Evolutionary conservation across 495 filamentous ascomycete genomes (phyloP), one percentile per base, ranked within the genome.

Genomic region (Echria macrotheca): DNA sequence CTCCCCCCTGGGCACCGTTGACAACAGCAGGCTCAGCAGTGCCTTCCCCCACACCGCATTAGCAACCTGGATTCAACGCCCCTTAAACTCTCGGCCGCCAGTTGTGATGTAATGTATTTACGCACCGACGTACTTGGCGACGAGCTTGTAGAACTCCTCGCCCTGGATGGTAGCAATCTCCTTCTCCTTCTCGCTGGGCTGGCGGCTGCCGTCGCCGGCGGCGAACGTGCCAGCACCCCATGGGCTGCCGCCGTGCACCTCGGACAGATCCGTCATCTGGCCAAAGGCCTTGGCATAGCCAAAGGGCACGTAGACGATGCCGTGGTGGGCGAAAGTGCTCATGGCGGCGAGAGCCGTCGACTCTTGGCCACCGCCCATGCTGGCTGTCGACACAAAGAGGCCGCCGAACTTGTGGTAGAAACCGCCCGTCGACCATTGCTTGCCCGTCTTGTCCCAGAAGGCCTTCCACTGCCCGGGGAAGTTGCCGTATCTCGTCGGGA

Each of bases 401-500:
- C 93, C 91, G 41, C 85, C 93, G 56, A 87, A 86, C 79, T 97
- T 99, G 70, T 88, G 89, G 74, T 80, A 85, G 77, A 79, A 90
- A 55, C 77, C 84, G 51, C 91, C 89, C 14, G 67, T 63, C 29
- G 66, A 57, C 85, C 86, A 89, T 59, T 85, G 83, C 61, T 76
- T 70, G 60, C 88, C 88, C 21, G 86, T 86, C 67, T 77, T 74
- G 75, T 94, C 87, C 84, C 84, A 90, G 79, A 90, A 94, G 35
- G 81, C 58, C 78, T 91, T 96, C 86, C 86, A 97, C 72, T 98
- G 93, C 22, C 85, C 90, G 32, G 93, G 91, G 78, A 96, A 95
- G 81, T 95, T 99, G 66, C 93, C 93, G 73, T 87, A 99, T 48
- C 93, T 84, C n/a, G 93, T 99, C 24, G 93, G 93, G 69, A 99